A percentile compares a stretch with the other conserved stretches of the same genome.
phyloP scores from a whole-genome alignment of 176 grass and related monocot species.

The Oropetium thomaeum region DNA sequence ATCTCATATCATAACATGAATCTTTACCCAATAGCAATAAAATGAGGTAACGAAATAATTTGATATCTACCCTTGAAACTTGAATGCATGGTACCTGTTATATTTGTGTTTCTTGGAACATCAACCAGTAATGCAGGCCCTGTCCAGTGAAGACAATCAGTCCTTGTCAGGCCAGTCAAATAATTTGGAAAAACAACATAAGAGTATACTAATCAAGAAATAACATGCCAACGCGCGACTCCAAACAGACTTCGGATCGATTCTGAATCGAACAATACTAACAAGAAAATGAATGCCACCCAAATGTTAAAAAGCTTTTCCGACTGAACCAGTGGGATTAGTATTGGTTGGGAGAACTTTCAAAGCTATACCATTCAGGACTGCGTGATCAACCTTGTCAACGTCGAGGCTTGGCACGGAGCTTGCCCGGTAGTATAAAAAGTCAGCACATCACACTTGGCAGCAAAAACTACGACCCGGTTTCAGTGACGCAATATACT shows the following conservation, averaged over 20 bases:
- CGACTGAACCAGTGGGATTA: background rate
- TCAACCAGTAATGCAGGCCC: constrained; percentile 87
- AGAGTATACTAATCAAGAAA: background rate
- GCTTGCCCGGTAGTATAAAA: background rate
- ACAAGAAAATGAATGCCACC: background rate
- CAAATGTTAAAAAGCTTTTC: background rate
- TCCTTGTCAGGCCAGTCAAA: constrained; percentile 17
- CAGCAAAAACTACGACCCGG: background rate
- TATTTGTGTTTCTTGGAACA: constrained; percentile 78
- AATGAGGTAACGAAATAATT: background rate
- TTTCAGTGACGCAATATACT: background rate
- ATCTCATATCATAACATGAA: background rate
- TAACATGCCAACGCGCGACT: background rate
- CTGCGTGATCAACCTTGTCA: constrained; percentile 58
- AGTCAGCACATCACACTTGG: background rate
- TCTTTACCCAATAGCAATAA: background rate
- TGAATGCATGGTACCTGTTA: constrained; percentile 66
- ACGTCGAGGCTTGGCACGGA: constrained; percentile 67
- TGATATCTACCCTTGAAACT: constrained; percentile 1
- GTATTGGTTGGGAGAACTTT: background rate
- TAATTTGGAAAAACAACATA: background rate
- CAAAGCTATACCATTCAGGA: constrained; percentile 51
- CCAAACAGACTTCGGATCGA: background rate
- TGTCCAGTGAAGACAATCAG: constrained; percentile 31
- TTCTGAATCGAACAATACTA: background rate